phyloP scores from a whole-genome alignment of 2,329 filamentous ascomycete species.

The Dactylonectria estremocensis region DNA sequence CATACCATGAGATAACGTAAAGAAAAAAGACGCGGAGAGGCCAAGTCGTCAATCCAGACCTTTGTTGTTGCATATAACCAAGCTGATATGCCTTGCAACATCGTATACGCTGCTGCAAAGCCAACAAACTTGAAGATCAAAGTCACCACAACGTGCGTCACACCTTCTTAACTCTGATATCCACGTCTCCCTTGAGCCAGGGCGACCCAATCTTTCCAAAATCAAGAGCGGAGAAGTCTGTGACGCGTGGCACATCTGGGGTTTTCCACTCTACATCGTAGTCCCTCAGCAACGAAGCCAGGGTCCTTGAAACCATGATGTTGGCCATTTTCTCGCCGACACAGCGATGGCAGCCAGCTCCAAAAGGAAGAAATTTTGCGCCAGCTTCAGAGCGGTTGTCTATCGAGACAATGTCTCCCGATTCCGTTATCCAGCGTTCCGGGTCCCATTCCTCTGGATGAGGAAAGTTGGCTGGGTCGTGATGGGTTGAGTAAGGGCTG shows the following conservation, averaged over 20 bases:
- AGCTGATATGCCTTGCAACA: background rate
- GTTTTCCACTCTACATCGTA: constrained; percentile 24
- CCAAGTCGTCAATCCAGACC: no score
- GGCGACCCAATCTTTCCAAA: constrained; percentile 30
- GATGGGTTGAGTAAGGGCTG: constrained; percentile 28
- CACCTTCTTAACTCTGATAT: constrained; percentile 16
- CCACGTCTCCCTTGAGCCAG: constrained; percentile 27
- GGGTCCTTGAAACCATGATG: constrained; percentile 25
- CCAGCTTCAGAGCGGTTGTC: constrained; percentile 17
- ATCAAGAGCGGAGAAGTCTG: constrained; percentile 19
- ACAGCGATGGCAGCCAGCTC: constrained; percentile 25
- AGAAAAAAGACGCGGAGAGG: no score
- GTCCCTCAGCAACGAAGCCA: constrained; percentile 14
- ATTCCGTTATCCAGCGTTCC: constrained; percentile 23
- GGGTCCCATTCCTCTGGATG: constrained; percentile 22
- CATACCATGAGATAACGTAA: no score
- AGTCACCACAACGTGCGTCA: background rate
- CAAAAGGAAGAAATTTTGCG: constrained; percentile 22
- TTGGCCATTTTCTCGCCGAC: constrained; percentile 30
- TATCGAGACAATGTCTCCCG: constrained; percentile 1
- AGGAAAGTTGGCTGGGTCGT: constrained; percentile 27
- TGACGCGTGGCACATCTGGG: constrained; percentile 5
- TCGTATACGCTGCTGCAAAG: background rate
- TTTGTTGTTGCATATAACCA: background rate
- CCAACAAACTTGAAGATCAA: background rate